Conservation (phyloP, 331 rosid genomes). For the Acacia concinna region DNA sequence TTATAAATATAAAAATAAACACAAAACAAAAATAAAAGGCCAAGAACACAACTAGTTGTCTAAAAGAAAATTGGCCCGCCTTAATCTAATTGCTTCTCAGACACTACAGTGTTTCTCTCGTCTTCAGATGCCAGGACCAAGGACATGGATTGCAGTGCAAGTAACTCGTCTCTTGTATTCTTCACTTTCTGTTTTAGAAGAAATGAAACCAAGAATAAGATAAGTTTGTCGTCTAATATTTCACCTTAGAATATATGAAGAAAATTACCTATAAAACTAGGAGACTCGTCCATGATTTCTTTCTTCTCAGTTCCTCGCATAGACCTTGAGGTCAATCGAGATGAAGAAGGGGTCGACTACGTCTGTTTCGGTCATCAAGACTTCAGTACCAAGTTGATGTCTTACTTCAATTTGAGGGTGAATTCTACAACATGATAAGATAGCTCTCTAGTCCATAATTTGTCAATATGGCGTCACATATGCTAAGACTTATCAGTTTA, state of each 20-base stretch:
- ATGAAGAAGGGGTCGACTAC: constrained; percentile 39
- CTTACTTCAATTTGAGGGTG: constrained; percentile 68
- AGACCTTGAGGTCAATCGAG: constrained; percentile 45
- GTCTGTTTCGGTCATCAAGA: constrained; percentile 37
- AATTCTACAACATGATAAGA: constrained; percentile 55
- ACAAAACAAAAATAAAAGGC: not conserved
- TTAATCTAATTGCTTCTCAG: constrained; percentile 30
- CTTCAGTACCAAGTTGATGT: constrained; percentile 34
- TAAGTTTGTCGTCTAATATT: not conserved
- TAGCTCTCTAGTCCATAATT: constrained; percentile 54
- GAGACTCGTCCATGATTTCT: constrained; percentile 33
- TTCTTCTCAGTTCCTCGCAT: constrained; percentile 37
- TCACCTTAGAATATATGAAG: not conserved
- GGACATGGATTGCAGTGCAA: constrained; percentile 54
- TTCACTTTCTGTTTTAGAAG: constrained; percentile 69
- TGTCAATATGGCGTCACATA: constrained; percentile 75
- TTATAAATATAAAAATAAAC: not conserved
- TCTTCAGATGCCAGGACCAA: constrained; percentile 34
- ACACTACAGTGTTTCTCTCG: constrained; percentile 25
- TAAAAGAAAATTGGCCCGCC: constrained; percentile 4
- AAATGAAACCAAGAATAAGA: constrained; percentile 28
- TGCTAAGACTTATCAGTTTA: constrained; percentile 31
- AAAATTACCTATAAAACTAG: constrained; percentile 59
- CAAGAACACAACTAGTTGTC: not conserved
- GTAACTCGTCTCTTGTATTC: constrained; percentile 76